Conservation (phyloP, 2,329 filamentous ascomycete genomes). For the Colletotrichum limetticola region DNA sequence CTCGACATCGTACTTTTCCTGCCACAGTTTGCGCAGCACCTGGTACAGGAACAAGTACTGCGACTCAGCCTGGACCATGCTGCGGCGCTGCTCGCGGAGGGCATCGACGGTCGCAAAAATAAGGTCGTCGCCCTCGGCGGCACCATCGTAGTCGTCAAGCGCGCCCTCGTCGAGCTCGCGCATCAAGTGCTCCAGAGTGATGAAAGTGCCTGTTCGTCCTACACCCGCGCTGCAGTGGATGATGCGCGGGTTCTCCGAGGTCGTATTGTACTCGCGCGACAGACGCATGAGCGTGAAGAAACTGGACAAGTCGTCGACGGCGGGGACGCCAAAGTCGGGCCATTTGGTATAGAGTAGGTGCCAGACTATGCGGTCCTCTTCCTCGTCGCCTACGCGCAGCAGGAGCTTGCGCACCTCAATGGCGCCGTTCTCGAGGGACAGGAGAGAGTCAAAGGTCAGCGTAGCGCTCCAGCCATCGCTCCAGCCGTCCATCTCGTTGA, state of each 20-base stretch:
- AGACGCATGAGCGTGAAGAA: slow-evolving; percentile 77
- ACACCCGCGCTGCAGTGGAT: slow-evolving; percentile 93
- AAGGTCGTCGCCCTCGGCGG: slow-evolving; percentile 62
- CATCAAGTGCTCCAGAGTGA: slow-evolving; percentile 92
- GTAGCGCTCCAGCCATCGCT: slow-evolving; percentile 74
- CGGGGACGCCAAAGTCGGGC: slow-evolving; percentile 90
- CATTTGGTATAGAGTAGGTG: slow-evolving; percentile 89
- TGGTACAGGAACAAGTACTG: slow-evolving; percentile 93
- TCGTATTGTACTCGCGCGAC: slow-evolving; percentile 67
- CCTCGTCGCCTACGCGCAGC: slow-evolving; percentile 60
- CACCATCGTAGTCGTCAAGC: slow-evolving; percentile 60
- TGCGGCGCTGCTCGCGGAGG: slow-evolving; percentile 87
- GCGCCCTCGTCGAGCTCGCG: slow-evolving; percentile 82
- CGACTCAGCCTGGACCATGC: slow-evolving; percentile 91
- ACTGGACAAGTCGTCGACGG: slow-evolving; percentile 71
- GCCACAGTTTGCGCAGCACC: slow-evolving; percentile 80
- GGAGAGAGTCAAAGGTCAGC: slow-evolving; percentile 73
- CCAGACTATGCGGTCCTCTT: slow-evolving; percentile 66
- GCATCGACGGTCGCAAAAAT: slow-evolving; percentile 83
- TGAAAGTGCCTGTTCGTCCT: slow-evolving; percentile 93
- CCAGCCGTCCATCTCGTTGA: slow-evolving; percentile 74
- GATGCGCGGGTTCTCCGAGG: slow-evolving; percentile 72
- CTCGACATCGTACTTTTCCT: slow-evolving; percentile 66
- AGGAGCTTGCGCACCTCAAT: slow-evolving; percentile 81
- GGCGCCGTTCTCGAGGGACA: slow-evolving; percentile 65